These are phyloP conservation scores for Fusarium chuoi DNA, from an alignment of 2,329 filamentous ascomycete species.

Conservation along the genomic window DNA sequence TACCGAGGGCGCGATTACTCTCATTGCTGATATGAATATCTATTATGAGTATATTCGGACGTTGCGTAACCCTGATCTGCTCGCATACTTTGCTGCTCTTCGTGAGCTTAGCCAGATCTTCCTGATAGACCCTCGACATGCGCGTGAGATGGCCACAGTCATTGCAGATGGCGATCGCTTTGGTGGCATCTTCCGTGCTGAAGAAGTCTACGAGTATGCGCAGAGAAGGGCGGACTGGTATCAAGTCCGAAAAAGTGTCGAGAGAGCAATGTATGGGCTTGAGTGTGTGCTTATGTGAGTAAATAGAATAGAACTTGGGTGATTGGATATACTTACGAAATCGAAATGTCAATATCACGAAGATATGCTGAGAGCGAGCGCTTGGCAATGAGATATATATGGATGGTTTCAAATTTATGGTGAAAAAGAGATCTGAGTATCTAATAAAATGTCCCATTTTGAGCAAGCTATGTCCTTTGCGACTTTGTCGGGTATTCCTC, in stretches of 20 bases:
- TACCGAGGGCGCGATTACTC: slow-evolving; percentile 86
- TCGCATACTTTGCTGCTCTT: slow-evolving; percentile 91
- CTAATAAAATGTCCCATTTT: slow-evolving; percentile 7
- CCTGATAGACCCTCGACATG: slow-evolving; percentile 83
- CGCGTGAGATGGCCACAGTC: slow-evolving; percentile 93
- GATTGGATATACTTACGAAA: slow-evolving; percentile 18
- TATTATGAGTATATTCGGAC: slow-evolving; percentile 88
- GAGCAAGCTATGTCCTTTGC: background rate
- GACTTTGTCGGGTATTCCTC: background rate
- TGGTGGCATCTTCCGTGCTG: slow-evolving; percentile 89
- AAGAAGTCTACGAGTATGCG: slow-evolving; percentile 98
- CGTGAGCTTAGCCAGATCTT: slow-evolving; percentile 96
- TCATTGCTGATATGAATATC: slow-evolving; percentile 96
- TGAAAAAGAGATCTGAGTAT: slow-evolving; percentile 15
- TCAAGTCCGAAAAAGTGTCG: slow-evolving; percentile 85
- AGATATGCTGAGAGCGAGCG: slow-evolving; percentile 17
- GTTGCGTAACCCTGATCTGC: slow-evolving; percentile 83
- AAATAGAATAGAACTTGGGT: background rate
- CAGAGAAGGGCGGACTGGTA: slow-evolving; percentile 97
- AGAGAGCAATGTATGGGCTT: slow-evolving; percentile 96
- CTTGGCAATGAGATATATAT: slow-evolving; percentile 18
- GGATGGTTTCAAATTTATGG: slow-evolving; percentile 20
- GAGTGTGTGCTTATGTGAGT: slow-evolving; percentile 85
- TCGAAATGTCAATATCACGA: slow-evolving; percentile 23
- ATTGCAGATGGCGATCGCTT: slow-evolving; percentile 94